phyloP scores from a whole-genome alignment of 306 rosid genomes.

The Quercus ilex region DNA sequence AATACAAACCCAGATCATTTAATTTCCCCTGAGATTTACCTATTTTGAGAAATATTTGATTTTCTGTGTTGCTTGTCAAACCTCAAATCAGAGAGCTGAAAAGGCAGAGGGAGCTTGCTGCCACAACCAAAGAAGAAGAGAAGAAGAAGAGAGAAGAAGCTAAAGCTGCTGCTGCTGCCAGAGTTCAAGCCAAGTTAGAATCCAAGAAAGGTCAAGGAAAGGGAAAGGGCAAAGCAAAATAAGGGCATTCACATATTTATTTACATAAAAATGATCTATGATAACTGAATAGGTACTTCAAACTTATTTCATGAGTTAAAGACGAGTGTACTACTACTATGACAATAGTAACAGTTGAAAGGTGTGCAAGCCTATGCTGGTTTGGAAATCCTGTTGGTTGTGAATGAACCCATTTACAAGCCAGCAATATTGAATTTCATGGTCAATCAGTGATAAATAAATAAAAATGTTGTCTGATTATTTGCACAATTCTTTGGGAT shows the following conservation, averaged over 20 bases:
- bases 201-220: slow-evolving; percentile 87
- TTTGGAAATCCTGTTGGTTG: not conserved
- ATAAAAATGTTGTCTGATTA: not conserved
- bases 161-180: slow-evolving; percentile 91
- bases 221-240: slow-evolving; percentile 87
- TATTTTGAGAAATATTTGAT: slow-evolving; percentile 7
- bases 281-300: not conserved
- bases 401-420: not conserved
- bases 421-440: not conserved
- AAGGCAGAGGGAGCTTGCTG: slow-evolving; percentile 90
- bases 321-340: not conserved
- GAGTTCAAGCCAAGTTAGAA: slow-evolving; percentile 87
- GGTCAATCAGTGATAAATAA: not conserved
- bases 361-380: not conserved
- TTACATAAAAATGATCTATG: not conserved
- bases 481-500: not conserved
- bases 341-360: not conserved
- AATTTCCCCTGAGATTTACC: not conserved
- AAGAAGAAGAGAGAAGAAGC: slow-evolving; percentile 87
- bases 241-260: slow-evolving; percentile 11
- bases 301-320: not conserved
- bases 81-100: slow-evolving; percentile 66
- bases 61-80: not conserved
- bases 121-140: slow-evolving; percentile 84
- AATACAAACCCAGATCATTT: not conserved